These are phyloP conservation scores for Inosperma sp. DNA, from an alignment of 768 basidiomycete genomes.

Conservation along the genomic window DNA sequence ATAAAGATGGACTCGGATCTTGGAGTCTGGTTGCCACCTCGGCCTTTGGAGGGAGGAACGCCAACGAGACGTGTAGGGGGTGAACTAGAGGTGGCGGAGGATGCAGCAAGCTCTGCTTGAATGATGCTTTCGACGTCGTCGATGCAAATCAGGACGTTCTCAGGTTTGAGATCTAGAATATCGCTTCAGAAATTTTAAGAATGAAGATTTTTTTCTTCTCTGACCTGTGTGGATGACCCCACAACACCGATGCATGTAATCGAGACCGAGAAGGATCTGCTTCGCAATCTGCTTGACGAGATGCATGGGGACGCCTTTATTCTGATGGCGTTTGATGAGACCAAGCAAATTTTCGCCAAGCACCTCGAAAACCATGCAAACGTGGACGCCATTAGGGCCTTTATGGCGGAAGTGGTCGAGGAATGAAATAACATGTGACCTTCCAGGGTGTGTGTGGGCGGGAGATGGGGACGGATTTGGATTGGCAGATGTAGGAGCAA, in stretches of 20 bases:
- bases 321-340: constrained; percentile 96
- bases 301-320: constrained; percentile 92
- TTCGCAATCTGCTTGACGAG: constrained; percentile 96
- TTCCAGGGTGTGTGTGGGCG: constrained; percentile 75
- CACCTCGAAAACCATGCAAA: constrained; percentile 99
- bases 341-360: constrained; percentile 95
- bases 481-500: constrained; percentile 42
- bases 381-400: constrained; percentile 94
- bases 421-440: constrained; percentile 94
- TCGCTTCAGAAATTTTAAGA: background rate
- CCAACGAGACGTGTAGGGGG: constrained; percentile 74
- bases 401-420: constrained; percentile 97
- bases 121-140: constrained; percentile 96
- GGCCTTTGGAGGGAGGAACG: constrained; percentile 87
- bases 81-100: constrained; percentile 41
- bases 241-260: constrained; percentile 97
- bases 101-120: constrained; percentile 63
- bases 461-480: constrained; percentile 51
- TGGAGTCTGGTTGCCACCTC: constrained; percentile 96
- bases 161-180: constrained; percentile 82
- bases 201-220: constrained; percentile 14
- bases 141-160: constrained; percentile 95
- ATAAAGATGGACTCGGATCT: constrained; percentile 73
- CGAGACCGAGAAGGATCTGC: constrained; percentile 90
- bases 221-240: constrained; percentile 92